These are phyloP conservation scores for Boletus subparvulus DNA, from an alignment of 768 basidiomycete genomes.

Conservation along the genomic window DNA sequence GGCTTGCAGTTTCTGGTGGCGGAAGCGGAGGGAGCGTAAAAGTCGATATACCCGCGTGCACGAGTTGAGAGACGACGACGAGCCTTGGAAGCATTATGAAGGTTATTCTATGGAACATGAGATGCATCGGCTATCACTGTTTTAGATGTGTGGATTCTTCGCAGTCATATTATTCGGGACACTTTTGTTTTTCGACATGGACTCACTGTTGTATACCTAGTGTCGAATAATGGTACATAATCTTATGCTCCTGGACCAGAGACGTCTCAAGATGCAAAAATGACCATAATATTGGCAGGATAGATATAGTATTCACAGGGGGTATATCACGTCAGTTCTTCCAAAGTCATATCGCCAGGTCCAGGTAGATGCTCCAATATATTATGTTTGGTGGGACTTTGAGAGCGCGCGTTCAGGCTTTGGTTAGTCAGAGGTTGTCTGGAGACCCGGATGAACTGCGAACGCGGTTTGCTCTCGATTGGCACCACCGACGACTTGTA, in stretches of 20 bases:
- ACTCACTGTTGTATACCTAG: neutral
- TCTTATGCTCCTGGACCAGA: neutral
- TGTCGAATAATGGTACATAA: neutral
- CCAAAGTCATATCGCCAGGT: constrained; percentile 52
- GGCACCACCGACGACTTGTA: constrained; percentile 60
- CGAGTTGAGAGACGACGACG: constrained; percentile 29
- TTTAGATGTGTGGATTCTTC: neutral
- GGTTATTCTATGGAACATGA: constrained; percentile 14
- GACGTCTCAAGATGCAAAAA: neutral
- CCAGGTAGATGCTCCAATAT: constrained; percentile 37
- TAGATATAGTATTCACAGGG: constrained; percentile 16
- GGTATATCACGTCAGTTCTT: constrained; percentile 39
- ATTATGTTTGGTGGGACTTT: constrained; percentile 15
- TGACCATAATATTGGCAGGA: constrained; percentile 1
- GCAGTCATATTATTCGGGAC: neutral
- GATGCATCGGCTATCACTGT: constrained; percentile 8
- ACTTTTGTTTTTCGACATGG: neutral
- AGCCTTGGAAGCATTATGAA: constrained; percentile 32
- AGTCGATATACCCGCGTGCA: constrained; percentile 24
- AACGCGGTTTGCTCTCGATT: constrained; percentile 50
- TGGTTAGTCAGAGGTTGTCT: constrained; percentile 49
- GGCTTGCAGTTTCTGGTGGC: constrained; percentile 30
- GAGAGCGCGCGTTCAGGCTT: constrained; percentile 34
- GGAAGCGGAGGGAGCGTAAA: constrained; percentile 20
- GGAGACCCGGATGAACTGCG: constrained; percentile 45